Conservation (phyloP, 257 asterid genomes). For the Prunella vulgaris region DNA sequence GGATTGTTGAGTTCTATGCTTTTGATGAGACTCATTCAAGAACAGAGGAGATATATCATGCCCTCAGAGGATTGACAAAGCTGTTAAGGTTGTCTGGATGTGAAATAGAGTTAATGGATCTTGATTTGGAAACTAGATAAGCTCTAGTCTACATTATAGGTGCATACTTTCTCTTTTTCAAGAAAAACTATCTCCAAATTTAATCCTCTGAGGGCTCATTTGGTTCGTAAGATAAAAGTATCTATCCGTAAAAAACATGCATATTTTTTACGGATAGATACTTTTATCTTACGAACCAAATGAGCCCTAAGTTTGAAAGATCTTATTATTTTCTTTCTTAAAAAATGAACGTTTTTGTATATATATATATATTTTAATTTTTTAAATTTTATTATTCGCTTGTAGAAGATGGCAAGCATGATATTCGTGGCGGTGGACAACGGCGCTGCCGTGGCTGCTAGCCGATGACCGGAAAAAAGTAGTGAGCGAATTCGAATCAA, state of each 20-base stretch:
- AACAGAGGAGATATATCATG: slow-evolving; percentile 50
- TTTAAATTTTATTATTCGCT: too few species aligned
- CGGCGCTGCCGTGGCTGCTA: slow-evolving; percentile 45
- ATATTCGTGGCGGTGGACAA: slow-evolving; percentile 48
- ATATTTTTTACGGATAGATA: too few species aligned
- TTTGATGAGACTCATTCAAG: slow-evolving; percentile 66
- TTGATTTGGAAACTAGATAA: slow-evolving; percentile 25
- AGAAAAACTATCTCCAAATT: neutral
- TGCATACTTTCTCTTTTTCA: neutral
- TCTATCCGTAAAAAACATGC: too few species aligned
- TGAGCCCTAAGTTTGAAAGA: neutral
- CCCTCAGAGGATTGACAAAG: slow-evolving; percentile 50
- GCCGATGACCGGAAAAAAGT: neutral
- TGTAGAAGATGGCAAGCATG: slow-evolving; percentile 56
- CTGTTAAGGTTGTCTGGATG: slow-evolving; percentile 33
- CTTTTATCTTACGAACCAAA: too few species aligned
- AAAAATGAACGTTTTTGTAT: too few species aligned
- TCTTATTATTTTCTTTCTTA: neutral
- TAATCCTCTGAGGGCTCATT: too few species aligned
- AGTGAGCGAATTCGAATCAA: neutral
- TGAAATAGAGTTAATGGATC: slow-evolving; percentile 26
- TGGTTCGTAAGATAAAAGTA: too few species aligned
- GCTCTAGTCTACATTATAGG: neutral
- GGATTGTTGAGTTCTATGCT: slow-evolving; percentile 53
- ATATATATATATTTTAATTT: too few species aligned